Conservation (phyloP, 2,329 filamentous ascomycete genomes). For the Lachnellula cervina region DNA sequence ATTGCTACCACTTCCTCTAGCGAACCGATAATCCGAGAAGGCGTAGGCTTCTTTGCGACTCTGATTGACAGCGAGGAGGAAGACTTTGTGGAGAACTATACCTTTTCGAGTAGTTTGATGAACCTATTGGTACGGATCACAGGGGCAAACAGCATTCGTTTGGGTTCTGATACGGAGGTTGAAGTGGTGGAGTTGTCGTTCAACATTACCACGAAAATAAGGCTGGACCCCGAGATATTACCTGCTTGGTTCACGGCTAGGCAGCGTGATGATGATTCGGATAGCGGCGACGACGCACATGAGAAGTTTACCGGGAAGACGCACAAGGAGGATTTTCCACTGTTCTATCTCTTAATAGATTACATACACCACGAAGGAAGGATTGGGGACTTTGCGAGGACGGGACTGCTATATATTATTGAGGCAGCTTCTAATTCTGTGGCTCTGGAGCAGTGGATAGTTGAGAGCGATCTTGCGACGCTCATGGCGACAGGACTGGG, state of each 20-base stretch:
- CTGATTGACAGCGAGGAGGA: slow-evolving; percentile 96
- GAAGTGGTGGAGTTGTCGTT: slow-evolving; percentile 91
- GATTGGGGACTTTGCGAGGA: slow-evolving; percentile 92
- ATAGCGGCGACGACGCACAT: slow-evolving; percentile 41
- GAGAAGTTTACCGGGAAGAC: slow-evolving; percentile 78
- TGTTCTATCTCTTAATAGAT: slow-evolving; percentile 94
- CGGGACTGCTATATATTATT: slow-evolving; percentile 90
- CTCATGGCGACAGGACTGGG: slow-evolving; percentile 95
- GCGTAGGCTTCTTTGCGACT: slow-evolving; percentile 81
- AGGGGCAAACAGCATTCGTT: slow-evolving; percentile 65
- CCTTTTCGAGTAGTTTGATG: slow-evolving; percentile 83
- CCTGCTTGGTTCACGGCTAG: slow-evolving; percentile 83
- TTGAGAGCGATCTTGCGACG: slow-evolving; percentile 92
- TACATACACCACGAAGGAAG: slow-evolving; percentile 95
- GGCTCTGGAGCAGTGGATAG: slow-evolving; percentile 88
- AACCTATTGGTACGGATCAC: slow-evolving; percentile 78
- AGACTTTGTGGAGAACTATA: slow-evolving; percentile 80
- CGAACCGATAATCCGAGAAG: slow-evolving; percentile 78
- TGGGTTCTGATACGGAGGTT: slow-evolving; percentile 76
- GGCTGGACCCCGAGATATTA: slow-evolving; percentile 79
- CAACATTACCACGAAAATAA: slow-evolving; percentile 93
- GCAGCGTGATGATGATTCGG: slow-evolving; percentile 25
- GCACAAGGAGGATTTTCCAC: slow-evolving; percentile 85
- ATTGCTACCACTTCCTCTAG: slow-evolving; percentile 82
- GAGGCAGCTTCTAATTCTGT: slow-evolving; percentile 83